These are phyloP conservation scores for Phyllachora maydis DNA, from an alignment of 2,329 filamentous ascomycete genomes.

Conservation along the genomic window DNA sequence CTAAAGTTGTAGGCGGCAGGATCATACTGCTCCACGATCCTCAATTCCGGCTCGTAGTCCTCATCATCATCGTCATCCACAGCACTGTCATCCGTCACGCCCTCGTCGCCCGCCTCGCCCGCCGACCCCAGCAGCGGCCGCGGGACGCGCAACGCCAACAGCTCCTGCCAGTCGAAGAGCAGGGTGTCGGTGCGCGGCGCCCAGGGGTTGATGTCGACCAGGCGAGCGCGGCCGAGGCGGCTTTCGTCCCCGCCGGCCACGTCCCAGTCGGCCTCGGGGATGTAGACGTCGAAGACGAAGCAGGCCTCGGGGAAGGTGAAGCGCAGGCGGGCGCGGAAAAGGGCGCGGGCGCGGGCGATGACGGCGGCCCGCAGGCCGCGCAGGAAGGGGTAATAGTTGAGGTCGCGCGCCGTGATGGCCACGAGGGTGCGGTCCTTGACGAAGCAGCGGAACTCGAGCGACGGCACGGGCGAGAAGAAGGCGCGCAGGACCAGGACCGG, in stretches of 20 bases:
- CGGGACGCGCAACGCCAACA: slow-evolving; percentile 51
- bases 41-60: slow-evolving; percentile 53
- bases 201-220: slow-evolving; percentile 95
- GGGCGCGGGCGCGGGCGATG: slow-evolving; percentile 45
- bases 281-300: slow-evolving; percentile 84
- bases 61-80: slow-evolving; percentile 28
- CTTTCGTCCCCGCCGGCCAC: too few species aligned
- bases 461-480: slow-evolving; percentile 73
- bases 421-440: slow-evolving; percentile 67
- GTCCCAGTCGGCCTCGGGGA: slow-evolving; percentile 39
- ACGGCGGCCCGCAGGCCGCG: slow-evolving; percentile 40
- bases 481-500: slow-evolving; percentile 75
- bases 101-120: slow-evolving; percentile 13
- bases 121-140: slow-evolving; percentile 30
- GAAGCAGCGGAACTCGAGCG: slow-evolving; percentile 89
- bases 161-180: slow-evolving; percentile 76
- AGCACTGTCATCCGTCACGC: slow-evolving; percentile 12
- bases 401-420: slow-evolving; percentile 70
- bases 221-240: slow-evolving; percentile 52
- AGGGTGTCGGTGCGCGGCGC: slow-evolving; percentile 73
- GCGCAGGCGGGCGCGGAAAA: slow-evolving; percentile 60
- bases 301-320: slow-evolving; percentile 64
- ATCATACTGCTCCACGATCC: slow-evolving; percentile 66
- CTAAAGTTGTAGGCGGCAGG: slow-evolving; percentile 76
- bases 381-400: slow-evolving; percentile 80